Base-by-base conservation (phyloP, 1,284 basidiomycete species). In the Inonotus obliquus region DNA sequence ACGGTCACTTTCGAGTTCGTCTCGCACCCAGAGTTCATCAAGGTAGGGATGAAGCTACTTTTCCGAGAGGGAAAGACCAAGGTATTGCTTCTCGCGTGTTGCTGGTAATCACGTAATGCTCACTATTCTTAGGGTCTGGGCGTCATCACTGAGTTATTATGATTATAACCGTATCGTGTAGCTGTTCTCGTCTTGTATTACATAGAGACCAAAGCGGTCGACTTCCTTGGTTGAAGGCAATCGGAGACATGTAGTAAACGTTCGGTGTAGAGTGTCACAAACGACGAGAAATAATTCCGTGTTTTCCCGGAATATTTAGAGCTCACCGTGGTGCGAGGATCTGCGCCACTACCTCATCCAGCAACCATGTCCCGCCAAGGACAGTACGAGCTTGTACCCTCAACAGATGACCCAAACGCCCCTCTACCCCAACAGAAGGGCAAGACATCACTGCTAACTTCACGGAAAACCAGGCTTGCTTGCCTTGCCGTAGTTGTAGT, bases 31-130 rank as follows among this genome's bases (percentile, higher is more conserved):
- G 95, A 97, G 76, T 96, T 86, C 71, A 79, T 97, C 68, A 95
- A 94, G 73, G 87, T 88, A 67, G 95, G 95, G 7, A 93, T 94
- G 85, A 92, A 95, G 72, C 79, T 97, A 32, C 75, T 97, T 17
- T 92, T 96, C 72, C 81, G 95, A 54, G 95, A 97, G 74, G 94
- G 94, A 4, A 94, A 93, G 77, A 96, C 94, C 1, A 96, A 96
- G 80, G 92, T 90, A 57, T 23, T 74, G 58, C 27, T 54, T 45
- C 56, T 10, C 2, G n/a, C 9, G 17, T 23, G 17, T 10, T 57
- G 19, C 9, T 17, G 37, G 10, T 14, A 2, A 19, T 25, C 14
- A 35, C 17, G 4, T 37, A 21, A 21, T 41, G 27, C 48, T 63
- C 23, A 57, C 39, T 49, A 11, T 32, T 48, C 49, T 52, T 39